Conservation (phyloP, 331 rosid genomes). For the Telfairia occidentalis region DNA sequence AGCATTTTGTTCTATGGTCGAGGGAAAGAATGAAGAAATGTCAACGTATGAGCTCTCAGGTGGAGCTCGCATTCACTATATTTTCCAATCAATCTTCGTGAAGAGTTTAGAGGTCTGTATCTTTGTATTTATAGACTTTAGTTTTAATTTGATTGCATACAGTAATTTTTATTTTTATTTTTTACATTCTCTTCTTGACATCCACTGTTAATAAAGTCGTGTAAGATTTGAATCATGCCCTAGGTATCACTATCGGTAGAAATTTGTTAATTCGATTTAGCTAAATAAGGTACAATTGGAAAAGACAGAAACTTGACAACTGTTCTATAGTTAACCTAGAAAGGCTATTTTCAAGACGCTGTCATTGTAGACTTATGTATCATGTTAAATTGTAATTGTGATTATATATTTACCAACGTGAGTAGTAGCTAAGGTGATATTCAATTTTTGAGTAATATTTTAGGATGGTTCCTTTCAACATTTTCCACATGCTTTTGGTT, state of each 20-base stretch:
- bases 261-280: background rate
- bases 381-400: background rate
- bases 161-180: background rate
- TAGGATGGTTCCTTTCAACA: background rate
- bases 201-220: background rate
- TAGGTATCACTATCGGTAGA: background rate
- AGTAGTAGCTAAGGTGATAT: background rate
- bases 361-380: background rate
- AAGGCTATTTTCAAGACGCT: background rate
- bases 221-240: background rate
- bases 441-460: background rate
- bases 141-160: background rate
- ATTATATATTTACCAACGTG: background rate
- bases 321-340: background rate
- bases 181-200: background rate
- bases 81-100: slow-evolving; percentile 38
- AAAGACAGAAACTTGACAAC: background rate
- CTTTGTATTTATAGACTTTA: background rate
- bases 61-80: slow-evolving; percentile 36
- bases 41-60: slow-evolving; percentile 29
- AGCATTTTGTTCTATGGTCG: slow-evolving; percentile 32
- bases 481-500: background rate
- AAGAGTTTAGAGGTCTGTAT: slow-evolving; percentile 34
- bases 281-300: background rate
- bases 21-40: slow-evolving; percentile 28